Percentiles rank a stretch among this genome's conserved stretches.
Evolutionary conservation across 2,329 filamentous ascomycete genomes (phyloP).

Genomic region (Ascocoryne sarcoides): DNA sequence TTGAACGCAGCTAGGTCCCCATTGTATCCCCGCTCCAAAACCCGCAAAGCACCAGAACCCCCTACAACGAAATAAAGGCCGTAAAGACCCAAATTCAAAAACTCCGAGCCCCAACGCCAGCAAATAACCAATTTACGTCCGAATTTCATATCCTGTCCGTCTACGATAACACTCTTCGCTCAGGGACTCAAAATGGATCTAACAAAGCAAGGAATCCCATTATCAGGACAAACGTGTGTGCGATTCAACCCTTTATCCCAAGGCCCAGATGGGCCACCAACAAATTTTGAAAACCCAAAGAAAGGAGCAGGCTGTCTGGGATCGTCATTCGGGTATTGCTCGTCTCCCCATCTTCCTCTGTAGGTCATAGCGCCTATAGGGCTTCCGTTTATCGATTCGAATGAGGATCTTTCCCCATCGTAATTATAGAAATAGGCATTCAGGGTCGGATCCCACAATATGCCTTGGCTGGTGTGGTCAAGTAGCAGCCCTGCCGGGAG

Average conservation of each 20-base stretch:
- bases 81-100: too few relatives aligned
- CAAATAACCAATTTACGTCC: too few relatives aligned
- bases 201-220: conserved; percentile 24
- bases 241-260: conserved; percentile 49
- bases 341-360: conserved; percentile 53
- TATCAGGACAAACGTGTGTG: conserved; percentile 46
- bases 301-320: conserved; percentile 33
- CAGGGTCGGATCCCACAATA: conserved; percentile 50
- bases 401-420: conserved; percentile 27
- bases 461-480: conserved; percentile 45
- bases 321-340: conserved; percentile 43
- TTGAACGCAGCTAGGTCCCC: too few relatives aligned
- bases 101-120: too few relatives aligned
- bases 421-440: conserved; percentile 49
- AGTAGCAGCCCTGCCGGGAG: conserved; percentile 43
- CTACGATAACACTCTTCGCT: too few relatives aligned
- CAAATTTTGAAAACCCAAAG: conserved; percentile 41
- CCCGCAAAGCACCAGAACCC: too few relatives aligned
- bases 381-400: conserved; percentile 23
- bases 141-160: too few relatives aligned
- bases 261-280: conserved; percentile 51
- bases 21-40: too few relatives aligned
- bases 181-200: conserved; percentile 19
- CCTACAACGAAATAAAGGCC: too few relatives aligned
- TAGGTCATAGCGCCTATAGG: conserved; percentile 49